Evolutionary conservation across 306 rosid species (phyloP).

Genomic region (Medicago lupulina): DNA sequence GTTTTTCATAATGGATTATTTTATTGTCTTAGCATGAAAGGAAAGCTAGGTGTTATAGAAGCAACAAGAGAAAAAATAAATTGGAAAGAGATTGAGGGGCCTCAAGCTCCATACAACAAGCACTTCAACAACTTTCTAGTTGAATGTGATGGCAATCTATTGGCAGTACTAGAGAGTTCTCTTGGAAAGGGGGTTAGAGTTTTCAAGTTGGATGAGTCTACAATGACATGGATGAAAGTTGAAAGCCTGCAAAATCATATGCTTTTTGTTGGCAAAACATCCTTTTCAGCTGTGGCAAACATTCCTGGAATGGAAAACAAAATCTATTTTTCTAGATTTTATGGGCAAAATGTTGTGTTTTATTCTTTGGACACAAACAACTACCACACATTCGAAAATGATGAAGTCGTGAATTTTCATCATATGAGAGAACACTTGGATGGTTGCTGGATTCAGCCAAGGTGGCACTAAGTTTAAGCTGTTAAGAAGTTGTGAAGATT

Average conservation of each 20-base stretch:
- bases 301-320: constrained; percentile 2
- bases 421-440: background rate
- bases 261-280: background rate
- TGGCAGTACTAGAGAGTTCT: background rate
- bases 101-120: background rate
- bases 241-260: background rate
- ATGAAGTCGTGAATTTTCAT: background rate
- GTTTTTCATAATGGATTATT: constrained; percentile 7
- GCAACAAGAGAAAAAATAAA: background rate
- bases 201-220: background rate
- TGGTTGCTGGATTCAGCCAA: background rate
- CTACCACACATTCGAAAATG: background rate
- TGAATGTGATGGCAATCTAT: background rate
- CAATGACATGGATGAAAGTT: background rate
- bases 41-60: background rate
- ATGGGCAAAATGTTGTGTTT: background rate
- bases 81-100: background rate
- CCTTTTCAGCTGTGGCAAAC: background rate
- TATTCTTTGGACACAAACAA: background rate
- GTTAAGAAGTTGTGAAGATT: background rate
- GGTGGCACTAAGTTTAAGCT: background rate
- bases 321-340: background rate
- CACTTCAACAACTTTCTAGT: background rate
- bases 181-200: background rate
- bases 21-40: background rate